Evolutionary conservation across 495 filamentous ascomycete species (phyloP).

Genomic region (Neurospora tetrasperma): DNA sequence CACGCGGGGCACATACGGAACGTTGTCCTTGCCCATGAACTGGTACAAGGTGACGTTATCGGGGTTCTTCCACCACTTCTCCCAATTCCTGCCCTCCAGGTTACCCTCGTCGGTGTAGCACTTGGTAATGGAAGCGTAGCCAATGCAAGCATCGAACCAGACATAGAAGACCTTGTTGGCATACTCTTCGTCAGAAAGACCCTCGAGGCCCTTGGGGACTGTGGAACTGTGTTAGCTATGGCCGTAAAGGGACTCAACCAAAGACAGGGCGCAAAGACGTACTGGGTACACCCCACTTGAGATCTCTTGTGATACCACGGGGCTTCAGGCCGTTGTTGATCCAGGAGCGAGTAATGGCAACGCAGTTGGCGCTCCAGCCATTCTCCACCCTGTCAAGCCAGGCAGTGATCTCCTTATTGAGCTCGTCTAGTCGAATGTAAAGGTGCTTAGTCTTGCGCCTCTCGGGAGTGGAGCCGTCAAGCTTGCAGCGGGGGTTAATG

Average conservation of each 20-base stretch:
- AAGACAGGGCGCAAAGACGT: conserved; percentile 43
- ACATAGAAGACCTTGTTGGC: conserved; percentile 88
- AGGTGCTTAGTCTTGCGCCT: conserved; percentile 52
- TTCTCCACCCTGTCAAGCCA: conserved; percentile 49
- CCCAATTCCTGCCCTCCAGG: conserved; percentile 50
- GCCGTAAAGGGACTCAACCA: conserved; percentile 20
- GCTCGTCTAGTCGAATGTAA: conserved; percentile 69
- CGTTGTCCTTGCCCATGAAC: conserved; percentile 98
- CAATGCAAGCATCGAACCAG: conserved; percentile 98
- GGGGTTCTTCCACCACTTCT: conserved; percentile 90
- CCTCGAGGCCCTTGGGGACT: conserved; percentile 22
- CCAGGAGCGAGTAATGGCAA: conserved; percentile 65
- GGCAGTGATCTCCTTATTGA: conserved; percentile 59
- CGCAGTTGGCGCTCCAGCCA: conserved; percentile 69
- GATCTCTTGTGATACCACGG: conserved; percentile 83
- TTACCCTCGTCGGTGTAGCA: conserved; percentile 59
- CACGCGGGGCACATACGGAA: conserved; percentile 34
- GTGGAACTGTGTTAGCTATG: conserved; percentile 6
- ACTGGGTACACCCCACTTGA: conserved; percentile 69
- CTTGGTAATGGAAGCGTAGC: conserved; percentile 90
- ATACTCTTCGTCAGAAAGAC: conserved; percentile 30
- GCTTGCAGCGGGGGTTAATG: conserved; percentile 59
- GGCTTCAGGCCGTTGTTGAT: conserved; percentile 70
- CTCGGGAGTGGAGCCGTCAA: conserved; percentile 70
- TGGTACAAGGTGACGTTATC: conserved; percentile 86